Percentiles rank a stretch among this genome's conserved stretches.
Conservation (phyloP, 345 rosid species). For the Streptanthus diversifolius region DNA sequence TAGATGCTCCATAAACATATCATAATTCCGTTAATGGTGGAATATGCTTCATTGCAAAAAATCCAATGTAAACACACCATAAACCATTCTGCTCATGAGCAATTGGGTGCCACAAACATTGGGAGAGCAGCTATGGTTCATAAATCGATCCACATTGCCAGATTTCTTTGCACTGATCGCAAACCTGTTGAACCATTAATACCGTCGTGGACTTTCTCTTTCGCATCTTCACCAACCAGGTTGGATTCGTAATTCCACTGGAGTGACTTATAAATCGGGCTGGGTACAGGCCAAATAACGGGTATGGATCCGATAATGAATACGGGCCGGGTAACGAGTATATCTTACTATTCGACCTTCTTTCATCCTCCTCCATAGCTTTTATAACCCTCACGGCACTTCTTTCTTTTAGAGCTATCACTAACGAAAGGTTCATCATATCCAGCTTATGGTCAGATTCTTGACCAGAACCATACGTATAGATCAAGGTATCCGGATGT, state of each 20-base stretch:
- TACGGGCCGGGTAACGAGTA: too few relatives aligned
- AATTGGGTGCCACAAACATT: conserved; percentile 73
- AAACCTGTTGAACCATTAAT: conserved; percentile 37
- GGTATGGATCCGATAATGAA: too few relatives aligned
- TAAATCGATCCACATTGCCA: conserved; percentile 83
- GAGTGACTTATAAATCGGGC: conserved; percentile 12
- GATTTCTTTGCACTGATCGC: conserved; percentile 51
- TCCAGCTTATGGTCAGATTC: conserved; percentile 39
- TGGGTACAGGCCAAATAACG: too few relatives aligned
- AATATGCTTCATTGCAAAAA: conserved; percentile 44
- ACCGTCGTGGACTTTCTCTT: conserved; percentile 20
- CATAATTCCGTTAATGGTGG: conserved; percentile 52
- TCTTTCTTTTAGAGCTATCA: conserved; percentile 37
- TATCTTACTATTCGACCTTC: neutral
- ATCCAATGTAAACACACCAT: conserved; percentile 29
- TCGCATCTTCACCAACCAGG: conserved; percentile 1
- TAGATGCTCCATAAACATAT: conserved; percentile 41
- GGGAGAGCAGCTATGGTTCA: conserved; percentile 79
- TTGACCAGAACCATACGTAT: conserved; percentile 26
- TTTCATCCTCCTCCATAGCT: conserved; percentile 40
- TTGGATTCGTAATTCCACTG: conserved; percentile 2
- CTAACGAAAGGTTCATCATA: conserved; percentile 47
- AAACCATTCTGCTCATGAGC: conserved; percentile 28
- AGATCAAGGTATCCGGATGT: conserved; percentile 42
- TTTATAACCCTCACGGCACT: conserved; percentile 57